Evolutionary conservation across 805 yeast species (phyloP).

Genomic region (Barnettozyma salicaria): DNA sequence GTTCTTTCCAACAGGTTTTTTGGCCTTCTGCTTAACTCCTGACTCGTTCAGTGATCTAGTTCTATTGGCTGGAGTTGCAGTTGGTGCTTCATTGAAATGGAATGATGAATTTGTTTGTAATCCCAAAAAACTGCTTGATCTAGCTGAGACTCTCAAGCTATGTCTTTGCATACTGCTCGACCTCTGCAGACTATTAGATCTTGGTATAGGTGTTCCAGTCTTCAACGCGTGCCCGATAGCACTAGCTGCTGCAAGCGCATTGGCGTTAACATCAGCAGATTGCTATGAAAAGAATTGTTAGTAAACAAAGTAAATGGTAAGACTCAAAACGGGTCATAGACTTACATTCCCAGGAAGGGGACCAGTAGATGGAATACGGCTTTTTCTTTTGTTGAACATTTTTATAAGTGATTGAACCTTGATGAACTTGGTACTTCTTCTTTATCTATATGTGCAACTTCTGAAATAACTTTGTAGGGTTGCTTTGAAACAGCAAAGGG

Average conservation of each 20-base stretch:
- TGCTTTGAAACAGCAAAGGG: too few relatives aligned
- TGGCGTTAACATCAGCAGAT: conserved; percentile 33
- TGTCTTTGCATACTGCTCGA: conserved; percentile 10
- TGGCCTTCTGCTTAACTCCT: conserved; percentile 2
- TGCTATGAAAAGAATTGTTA: conserved; percentile 15
- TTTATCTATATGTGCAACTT: too few relatives aligned
- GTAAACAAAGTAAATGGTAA: conserved; percentile 1
- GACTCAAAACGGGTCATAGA: background rate
- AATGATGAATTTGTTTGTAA: conserved; percentile 17
- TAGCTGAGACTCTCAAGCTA: conserved; percentile 5
- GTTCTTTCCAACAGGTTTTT: conserved; percentile 5
- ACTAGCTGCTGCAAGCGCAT: conserved; percentile 60
- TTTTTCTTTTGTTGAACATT: conserved; percentile 14
- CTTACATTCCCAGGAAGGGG: conserved; percentile 13
- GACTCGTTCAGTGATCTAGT: conserved; percentile 17
- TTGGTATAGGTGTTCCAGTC: conserved; percentile 27
- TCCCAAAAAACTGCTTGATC: conserved; percentile 22
- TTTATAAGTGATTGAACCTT: background rate
- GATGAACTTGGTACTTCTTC: too few relatives aligned
- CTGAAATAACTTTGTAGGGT: too few relatives aligned
- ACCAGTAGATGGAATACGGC: conserved; percentile 8
- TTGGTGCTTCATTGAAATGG: conserved; percentile 9
- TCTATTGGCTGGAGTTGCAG: conserved; percentile 15
- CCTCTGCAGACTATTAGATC: conserved; percentile 24
- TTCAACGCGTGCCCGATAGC: conserved; percentile 46